phyloP scores from a whole-genome alignment of 495 filamentous ascomycete genomes.

The Hyaloscypha finlandica region DNA sequence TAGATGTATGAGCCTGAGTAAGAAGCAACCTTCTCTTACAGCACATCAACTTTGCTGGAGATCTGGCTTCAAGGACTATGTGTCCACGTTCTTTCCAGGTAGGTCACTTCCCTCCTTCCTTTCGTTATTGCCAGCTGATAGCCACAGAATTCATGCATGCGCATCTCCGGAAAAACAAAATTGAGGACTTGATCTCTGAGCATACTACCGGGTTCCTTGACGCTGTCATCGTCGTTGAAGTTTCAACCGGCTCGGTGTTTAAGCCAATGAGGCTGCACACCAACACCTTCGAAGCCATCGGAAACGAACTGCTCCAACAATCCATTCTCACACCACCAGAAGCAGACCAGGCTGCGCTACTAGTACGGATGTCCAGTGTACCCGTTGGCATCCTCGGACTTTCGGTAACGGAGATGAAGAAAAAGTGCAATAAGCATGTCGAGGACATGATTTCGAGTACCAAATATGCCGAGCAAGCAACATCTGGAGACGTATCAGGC shows the following conservation, averaged over 20 bases:
- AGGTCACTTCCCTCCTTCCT: constrained; percentile 21
- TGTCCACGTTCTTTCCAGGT: constrained; percentile 44
- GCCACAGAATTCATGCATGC: constrained; percentile 45
- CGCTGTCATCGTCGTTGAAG: constrained; percentile 38
- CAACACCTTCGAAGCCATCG: constrained; percentile 48
- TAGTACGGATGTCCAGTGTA: constrained; percentile 39
- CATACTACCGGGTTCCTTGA: constrained; percentile 44
- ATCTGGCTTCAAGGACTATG: constrained; percentile 50
- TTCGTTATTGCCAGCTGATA: constrained; percentile 40
- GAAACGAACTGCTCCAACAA: constrained; percentile 47
- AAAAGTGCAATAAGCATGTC: constrained; percentile 44
- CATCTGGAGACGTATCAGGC: constrained; percentile 42
- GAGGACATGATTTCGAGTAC: constrained; percentile 43
- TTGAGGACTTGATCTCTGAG: constrained; percentile 43
- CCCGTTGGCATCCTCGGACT: constrained; percentile 46
- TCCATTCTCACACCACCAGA: constrained; percentile 38
- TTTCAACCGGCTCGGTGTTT: constrained; percentile 46
- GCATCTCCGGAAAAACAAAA: constrained; percentile 47
- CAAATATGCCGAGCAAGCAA: constrained; percentile 45
- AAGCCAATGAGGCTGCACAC: constrained; percentile 42
- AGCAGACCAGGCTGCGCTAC: constrained; percentile 36
- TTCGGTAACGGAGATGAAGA: constrained; percentile 42
- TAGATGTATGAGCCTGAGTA: background rate
- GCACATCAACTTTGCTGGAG: constrained; percentile 49
- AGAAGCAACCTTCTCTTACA: constrained; percentile 28